phyloP scores from a whole-genome alignment of 306 rosid genomes.

The Citrullus amarus region DNA sequence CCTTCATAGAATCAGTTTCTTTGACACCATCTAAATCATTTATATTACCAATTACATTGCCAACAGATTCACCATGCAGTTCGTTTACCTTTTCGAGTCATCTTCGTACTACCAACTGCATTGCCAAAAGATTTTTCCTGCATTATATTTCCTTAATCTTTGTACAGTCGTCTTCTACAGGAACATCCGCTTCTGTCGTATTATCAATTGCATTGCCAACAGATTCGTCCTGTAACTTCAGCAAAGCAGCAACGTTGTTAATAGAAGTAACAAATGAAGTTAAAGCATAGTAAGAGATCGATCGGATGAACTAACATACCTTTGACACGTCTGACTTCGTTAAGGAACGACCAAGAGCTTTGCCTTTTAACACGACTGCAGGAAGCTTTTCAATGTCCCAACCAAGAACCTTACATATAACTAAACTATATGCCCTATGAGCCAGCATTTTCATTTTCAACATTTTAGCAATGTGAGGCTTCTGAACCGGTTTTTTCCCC shows the following conservation, averaged over 20 bases:
- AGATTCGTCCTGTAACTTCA: neutral
- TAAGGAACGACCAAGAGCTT: constrained; percentile 24
- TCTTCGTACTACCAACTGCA: neutral
- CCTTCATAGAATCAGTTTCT: neutral
- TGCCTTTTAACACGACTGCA: constrained; percentile 31
- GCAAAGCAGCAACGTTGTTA: neutral
- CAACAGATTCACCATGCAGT: neutral
- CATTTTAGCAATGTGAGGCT: neutral
- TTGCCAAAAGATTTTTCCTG: neutral
- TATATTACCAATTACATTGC: neutral
- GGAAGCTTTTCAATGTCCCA: constrained; percentile 50
- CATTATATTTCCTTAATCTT: neutral
- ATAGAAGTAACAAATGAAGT: neutral
- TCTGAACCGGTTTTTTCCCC: neutral
- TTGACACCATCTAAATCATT: neutral
- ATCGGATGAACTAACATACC: neutral
- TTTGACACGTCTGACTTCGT: neutral
- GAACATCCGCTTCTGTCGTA: neutral
- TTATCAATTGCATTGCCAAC: neutral
- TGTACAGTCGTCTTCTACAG: neutral
- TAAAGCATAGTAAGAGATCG: neutral
- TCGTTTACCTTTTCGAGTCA: neutral
- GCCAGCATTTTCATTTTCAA: neutral
- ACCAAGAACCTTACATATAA: constrained; percentile 28
- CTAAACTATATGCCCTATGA: neutral